A percentile compares a stretch with the other conserved stretches of the same genome.
Conservation (phyloP, 371 early-diverging fungal genomes). For the Mortierella sp. region DNA sequence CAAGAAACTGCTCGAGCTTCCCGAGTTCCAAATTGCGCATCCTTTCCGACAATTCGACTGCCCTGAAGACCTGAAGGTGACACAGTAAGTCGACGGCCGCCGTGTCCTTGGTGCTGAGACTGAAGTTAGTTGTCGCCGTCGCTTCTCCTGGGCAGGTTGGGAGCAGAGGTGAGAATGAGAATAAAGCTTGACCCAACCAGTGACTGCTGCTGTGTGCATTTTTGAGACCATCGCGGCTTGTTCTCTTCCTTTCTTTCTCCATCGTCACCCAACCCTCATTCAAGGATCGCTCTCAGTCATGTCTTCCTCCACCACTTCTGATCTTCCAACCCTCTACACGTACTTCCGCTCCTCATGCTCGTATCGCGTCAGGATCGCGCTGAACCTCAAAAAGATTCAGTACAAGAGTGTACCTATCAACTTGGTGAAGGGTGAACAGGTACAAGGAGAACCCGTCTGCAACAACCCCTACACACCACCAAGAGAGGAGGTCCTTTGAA, state of each 20-base stretch:
- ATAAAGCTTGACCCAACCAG: too few relatives aligned
- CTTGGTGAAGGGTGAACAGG: conserved; percentile 79
- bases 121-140: too few relatives aligned
- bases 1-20: conserved; percentile 60
- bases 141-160: too few relatives aligned
- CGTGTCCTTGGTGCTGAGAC: too few relatives aligned
- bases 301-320: conserved; percentile 9
- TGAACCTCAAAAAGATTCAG: conserved; percentile 78
- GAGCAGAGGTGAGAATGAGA: too few relatives aligned
- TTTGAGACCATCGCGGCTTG: too few relatives aligned
- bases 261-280: conserved; percentile 2
- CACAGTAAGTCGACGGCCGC: too few relatives aligned
- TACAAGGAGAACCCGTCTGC: conserved; percentile 15
- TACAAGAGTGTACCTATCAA: conserved; percentile 74
- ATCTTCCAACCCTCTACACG: conserved; percentile 70
- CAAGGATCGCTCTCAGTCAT: background rate
- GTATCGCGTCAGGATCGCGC: conserved; percentile 82
- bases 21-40: conserved; percentile 76
- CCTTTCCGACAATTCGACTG: conserved; percentile 82
- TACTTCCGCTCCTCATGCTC: conserved; percentile 84
- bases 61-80: conserved; percentile 63
- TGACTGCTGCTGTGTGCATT: too few relatives aligned
- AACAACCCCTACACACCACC: background rate
- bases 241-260: conserved; percentile 1
- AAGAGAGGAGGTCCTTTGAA: background rate